Evolutionary conservation across 1,284 basidiomycete genomes (phyloP), one percentile per base, ranked within the genome.

Genomic region (Ganoderma leucocontextum): DNA sequence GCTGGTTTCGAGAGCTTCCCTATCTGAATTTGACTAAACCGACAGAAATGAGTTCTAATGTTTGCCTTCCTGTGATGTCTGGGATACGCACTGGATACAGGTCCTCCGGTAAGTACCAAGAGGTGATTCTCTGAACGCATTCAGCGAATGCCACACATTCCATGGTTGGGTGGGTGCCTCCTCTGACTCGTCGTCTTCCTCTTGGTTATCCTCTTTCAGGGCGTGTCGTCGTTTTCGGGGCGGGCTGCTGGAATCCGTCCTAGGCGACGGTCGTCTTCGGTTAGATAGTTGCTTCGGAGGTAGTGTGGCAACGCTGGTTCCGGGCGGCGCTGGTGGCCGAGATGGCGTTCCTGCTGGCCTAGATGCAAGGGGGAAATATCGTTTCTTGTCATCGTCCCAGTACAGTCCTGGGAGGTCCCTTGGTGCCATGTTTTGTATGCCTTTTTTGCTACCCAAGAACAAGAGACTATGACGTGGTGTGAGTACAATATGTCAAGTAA

Each of bases 331-430:
- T 17, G 67, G 38, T 12, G 68, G 42, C 59, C 12, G 55, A 35
- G 58, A 33, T 12, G 59, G 64, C 22, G 47, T 22, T 22, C 68
- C 68, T 12, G 69, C 64, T 36, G 75, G 75, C 38, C 73, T 70
- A 1, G 76, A 76, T 7, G 76, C 68, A 3, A 78, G 52, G 15
- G 78, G 76, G 49, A 78, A 80, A 61, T 80, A 80, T 12, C 78
- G 76, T 25, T 74, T 68, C 58, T 71, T 75, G 10, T 72, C 70
- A 55, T 76, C 75, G 63, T 80, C 78, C 76, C 77, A 80, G 63
- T 79, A 80, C 25, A 79, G 69, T 15, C 78, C 78, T 8, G 78
- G 78, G 7, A 80, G 72, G 35, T 79, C 76, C 10, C 72, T 69
- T 49, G 77, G 77, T 13, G 36, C n/a, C 63, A 47, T 39, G 4